Base-by-base conservation (phyloP, 352 stramenopile species). In the Globisporangium lucens region DNA sequence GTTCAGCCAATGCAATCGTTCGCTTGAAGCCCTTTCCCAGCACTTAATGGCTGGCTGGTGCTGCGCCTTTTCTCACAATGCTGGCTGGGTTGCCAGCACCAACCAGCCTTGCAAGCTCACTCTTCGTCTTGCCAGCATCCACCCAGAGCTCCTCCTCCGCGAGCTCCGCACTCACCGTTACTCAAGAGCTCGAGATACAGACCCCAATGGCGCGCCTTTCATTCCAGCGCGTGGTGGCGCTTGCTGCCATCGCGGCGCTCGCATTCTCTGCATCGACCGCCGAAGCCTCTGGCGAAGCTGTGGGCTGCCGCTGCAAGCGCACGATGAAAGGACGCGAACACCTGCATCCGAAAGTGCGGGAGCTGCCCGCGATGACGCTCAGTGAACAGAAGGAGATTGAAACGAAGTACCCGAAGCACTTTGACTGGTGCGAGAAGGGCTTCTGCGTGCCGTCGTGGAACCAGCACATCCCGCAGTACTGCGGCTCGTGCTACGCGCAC, bases 391-490 rank as follows among this genome's bases (percentile, higher is more conserved):
- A 74, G 22, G 75, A 85, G 38, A 61, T 90, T 2, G 43, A 65
- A 3, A 67, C 79, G 41, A 49, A 68, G 10, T 71, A 89, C 20
- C 85, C 85, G 0, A 68, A 71, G 60, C 80, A 90, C 46, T 97
- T 98, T 67, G 92, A 96, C 71, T 99, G 97, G 95, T 93, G 86
- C 64, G 86, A 94, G 65, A 76, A 72, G 12, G 83, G 86, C 38
- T 90, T 86, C 65, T 92, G 83, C 61, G 83, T 90, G 52, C 81
- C 83, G n/a, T 91, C 83, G 66, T 94, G 86, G 85, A 92, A 92
- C 70, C 84, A 94, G 67, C 86, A 94, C 62, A 90, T 91, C 30
- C 86, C 86, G 35, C 80, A 90, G 67, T 97, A 95, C 73, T 97
- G 90, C 66, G 89, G 89, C 38, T 94, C 88, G 41, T 96, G 88